Percentiles rank a stretch among this genome's conserved stretches.
phyloP scores from a whole-genome alignment of 257 asterid genomes.

The Nicotiana undulata region DNA sequence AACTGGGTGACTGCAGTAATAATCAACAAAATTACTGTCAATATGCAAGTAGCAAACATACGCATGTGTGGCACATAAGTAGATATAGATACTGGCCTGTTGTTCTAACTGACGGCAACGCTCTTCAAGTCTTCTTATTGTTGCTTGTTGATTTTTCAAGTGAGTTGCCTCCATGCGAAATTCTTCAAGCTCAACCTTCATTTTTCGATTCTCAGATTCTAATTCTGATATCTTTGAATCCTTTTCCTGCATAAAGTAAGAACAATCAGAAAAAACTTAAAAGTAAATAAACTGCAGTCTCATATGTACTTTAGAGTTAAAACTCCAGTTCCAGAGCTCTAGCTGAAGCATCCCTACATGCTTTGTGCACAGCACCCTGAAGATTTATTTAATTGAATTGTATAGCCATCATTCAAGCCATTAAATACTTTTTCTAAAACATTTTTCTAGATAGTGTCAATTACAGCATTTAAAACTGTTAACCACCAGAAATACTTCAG shows the following conservation, averaged over 20 bases:
- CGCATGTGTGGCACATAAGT: background rate
- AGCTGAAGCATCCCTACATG: background rate
- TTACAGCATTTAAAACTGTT: background rate
- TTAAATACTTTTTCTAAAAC: background rate
- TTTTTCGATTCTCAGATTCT: conserved; percentile 87
- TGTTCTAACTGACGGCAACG: conserved; percentile 93
- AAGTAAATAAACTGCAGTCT: background rate
- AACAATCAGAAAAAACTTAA: conserved; percentile 5
- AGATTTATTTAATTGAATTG: too few species aligned
- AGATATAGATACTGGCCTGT: conserved; percentile 46
- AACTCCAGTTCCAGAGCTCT: background rate
- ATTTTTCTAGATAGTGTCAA: background rate
- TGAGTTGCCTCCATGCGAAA: conserved; percentile 88
- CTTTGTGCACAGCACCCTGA: background rate
- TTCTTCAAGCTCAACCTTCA: conserved; percentile 97
- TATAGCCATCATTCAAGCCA: background rate
- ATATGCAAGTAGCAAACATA: background rate
- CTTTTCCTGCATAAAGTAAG: conserved; percentile 56
- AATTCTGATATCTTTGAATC: conserved; percentile 71
- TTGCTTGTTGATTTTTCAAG: conserved; percentile 90
- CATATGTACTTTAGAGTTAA: background rate
- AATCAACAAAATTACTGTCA: background rate
- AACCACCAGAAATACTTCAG: background rate
- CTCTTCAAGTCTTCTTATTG: conserved; percentile 92
- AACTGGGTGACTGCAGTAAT: background rate